Base-by-base conservation (phyloP, 1,139 yeast genomes). In the Zhuliangozyma blackwelliae region DNA sequence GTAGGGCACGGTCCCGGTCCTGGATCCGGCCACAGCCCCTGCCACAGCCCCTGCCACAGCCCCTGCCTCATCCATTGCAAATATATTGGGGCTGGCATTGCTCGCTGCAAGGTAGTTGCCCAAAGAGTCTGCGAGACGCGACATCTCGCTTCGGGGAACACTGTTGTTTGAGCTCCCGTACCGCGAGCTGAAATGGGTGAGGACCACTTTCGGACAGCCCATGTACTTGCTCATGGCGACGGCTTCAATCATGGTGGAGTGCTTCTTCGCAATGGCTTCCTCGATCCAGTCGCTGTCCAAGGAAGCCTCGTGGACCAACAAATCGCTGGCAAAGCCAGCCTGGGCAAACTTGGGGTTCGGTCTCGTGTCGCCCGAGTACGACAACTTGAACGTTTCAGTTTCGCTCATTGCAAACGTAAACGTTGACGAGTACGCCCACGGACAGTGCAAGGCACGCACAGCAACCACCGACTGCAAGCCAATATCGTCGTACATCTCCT, bases 321-420 rank as follows among this genome's bases (percentile, higher is more conserved):
- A 59, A 52, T 89, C 95, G 32, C 89, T 77, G n/a, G 67, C 60
- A 25, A 56, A 45, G 0, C 96, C 97, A 36, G 85, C 75, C 5
- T 66, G 70, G 45, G 83, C 85, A 47, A 70, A 70, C 34, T 57
- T 62, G 5, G 67, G 55, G 45, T 80, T 82, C 1, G 98, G 98
- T 50, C 97, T 75, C 0, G 97, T 88, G 54, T 92, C 99, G 8
- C 98, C 98, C 1, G 97, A 88, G 55, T 87, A 94, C 0, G 97
- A 82, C 1, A 90, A 68, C 47, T 77, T 82, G 63, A 89, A 87
- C 0, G 57, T 47, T 22, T 53, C 55, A 3, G 39, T 44, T 5
- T 44, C 46, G 23, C 48, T 50, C 13, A 72, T 44, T 16, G 57
- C 54, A 45, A 83, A 81, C 1, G 70, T 61, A 10, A 90, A 63